Base-by-base conservation (phyloP, 2,329 filamentous ascomycete species). In the Claviceps paspali region DNA sequence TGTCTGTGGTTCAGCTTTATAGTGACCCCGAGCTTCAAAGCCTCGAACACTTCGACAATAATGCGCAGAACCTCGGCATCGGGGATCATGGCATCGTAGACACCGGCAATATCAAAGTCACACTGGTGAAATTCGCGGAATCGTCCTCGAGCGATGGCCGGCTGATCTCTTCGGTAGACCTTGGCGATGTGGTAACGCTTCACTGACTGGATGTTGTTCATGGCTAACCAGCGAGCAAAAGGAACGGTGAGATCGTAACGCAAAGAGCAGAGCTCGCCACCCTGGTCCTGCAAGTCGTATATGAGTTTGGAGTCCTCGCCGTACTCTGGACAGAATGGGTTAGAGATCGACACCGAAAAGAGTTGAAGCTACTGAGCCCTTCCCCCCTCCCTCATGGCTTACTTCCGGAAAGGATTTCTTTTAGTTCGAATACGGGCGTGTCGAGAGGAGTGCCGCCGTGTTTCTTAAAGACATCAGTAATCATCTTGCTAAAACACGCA, bases 121-220 rank as follows among this genome's bases (percentile, higher is more conserved):
- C 87, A 95, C 61, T 95, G 87, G 64, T 92, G 94, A 61, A 94
- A 94, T 61, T 95, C 88, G 52, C 88, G 75, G 81, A 94, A 91
- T 38, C 87, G 76, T 36, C 87, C 88, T 57, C 92, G 91, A 43
- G 80, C 83, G 63, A 95, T 84, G 43, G 85, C 55, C 10, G 60
- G 60, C 43, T 63, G 60, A 40, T 63, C 60, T 48, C 60, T 48
- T 33, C 62, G 59, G 53, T 65, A 65, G 45, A 94, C 87, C 64
- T 94, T 94, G 48, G 85, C 86, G 48, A 96, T 87, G 63, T 94
- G 86, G 60, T 93, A 95, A 52, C 88, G 75, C 66, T 93, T 94
- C 63, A 94, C 88, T 58, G 70, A 79, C 57, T 82, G 76, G 39
- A 92, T 69, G 45, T 79, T 71, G 61, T 93, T 93, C 84, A 92